Evolutionary conservation across 306 rosid genomes (phyloP).

Genomic region (Medicago ruthenica): DNA sequence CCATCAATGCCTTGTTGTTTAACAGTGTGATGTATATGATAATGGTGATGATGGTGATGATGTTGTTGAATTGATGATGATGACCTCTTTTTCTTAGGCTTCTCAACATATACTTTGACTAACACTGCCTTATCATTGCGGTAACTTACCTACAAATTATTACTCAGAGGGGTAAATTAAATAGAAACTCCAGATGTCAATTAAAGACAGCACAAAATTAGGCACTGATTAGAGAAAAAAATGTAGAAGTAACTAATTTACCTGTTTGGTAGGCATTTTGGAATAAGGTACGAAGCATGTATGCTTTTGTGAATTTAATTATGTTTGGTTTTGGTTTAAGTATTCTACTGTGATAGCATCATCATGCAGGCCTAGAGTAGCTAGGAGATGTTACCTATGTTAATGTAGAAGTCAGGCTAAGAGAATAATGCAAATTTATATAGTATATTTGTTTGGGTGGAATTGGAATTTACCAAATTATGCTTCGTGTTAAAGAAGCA

Average conservation of each 20-base stretch:
- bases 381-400: slow-evolving; percentile 2
- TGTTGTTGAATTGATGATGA: slow-evolving; percentile 39
- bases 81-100: slow-evolving; percentile 46
- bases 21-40: slow-evolving; percentile 49
- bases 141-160: slow-evolving; percentile 47
- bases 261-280: slow-evolving; percentile 62
- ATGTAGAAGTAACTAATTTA: slow-evolving; percentile 36
- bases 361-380: slow-evolving; percentile 30
- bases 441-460: slow-evolving; percentile 29
- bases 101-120: slow-evolving; percentile 65
- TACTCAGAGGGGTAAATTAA: not conserved
- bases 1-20: slow-evolving; percentile 45
- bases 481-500: slow-evolving; percentile 20
- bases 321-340: slow-evolving; percentile 23
- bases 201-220: not conserved
- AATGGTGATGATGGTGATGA: slow-evolving; percentile 42
- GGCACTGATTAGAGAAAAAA: slow-evolving; percentile 10
- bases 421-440: slow-evolving; percentile 28
- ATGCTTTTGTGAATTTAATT: slow-evolving; percentile 19
- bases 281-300: slow-evolving; percentile 14
- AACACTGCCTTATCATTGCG: slow-evolving; percentile 58
- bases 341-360: slow-evolving; percentile 4
- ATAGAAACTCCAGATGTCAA: slow-evolving; percentile 21
- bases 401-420: slow-evolving; percentile 12
- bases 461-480: slow-evolving; percentile 24